These are phyloP conservation scores for Xylariaceae sp. DNA, from an alignment of 2,329 filamentous ascomycete species.

Conservation along the genomic window DNA sequence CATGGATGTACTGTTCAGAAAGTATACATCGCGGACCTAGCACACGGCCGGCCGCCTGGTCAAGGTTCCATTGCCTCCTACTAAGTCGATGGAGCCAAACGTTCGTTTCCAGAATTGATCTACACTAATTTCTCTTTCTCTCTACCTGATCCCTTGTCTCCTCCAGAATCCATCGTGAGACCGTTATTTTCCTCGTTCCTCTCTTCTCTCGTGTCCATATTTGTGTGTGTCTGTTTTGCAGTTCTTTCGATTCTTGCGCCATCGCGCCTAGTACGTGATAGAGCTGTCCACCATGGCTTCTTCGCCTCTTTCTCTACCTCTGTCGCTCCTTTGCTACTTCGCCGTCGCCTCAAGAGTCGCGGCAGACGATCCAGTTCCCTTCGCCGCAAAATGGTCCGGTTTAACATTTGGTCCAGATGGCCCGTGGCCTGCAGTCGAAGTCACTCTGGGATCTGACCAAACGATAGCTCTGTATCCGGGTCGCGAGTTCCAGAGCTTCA, in stretches of 20 bases:
- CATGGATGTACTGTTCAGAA: not conserved
- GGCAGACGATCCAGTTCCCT: slow-evolving; percentile 24
- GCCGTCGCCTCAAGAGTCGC: slow-evolving; percentile 24
- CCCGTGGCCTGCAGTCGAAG: slow-evolving; percentile 43
- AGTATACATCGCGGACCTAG: too few relatives aligned
- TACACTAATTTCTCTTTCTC: slow-evolving; percentile 9
- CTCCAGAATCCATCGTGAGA: not conserved
- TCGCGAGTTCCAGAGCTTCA: slow-evolving; percentile 36
- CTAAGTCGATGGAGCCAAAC: too few relatives aligned
- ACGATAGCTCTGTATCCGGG: slow-evolving; percentile 42
- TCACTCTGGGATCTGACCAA: slow-evolving; percentile 34
- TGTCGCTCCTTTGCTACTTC: slow-evolving; percentile 37
- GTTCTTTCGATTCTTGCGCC: slow-evolving; percentile 17
- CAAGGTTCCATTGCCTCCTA: not conserved
- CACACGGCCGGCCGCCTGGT: too few relatives aligned
- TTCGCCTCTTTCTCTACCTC: slow-evolving; percentile 29
- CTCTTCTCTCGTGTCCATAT: not conserved
- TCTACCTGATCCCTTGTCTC: slow-evolving; percentile 1
- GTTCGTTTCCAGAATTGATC: not conserved
- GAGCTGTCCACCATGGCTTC: slow-evolving; percentile 31
- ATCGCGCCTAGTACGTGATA: slow-evolving; percentile 23
- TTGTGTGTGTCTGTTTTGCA: slow-evolving; percentile 1
- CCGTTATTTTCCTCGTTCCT: not conserved
- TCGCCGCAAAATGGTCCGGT: slow-evolving; percentile 39
- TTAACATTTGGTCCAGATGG: slow-evolving; percentile 44